Evolutionary conservation across 345 rosid genomes (phyloP).

Genomic region (Mallotus nudiflorus): DNA sequence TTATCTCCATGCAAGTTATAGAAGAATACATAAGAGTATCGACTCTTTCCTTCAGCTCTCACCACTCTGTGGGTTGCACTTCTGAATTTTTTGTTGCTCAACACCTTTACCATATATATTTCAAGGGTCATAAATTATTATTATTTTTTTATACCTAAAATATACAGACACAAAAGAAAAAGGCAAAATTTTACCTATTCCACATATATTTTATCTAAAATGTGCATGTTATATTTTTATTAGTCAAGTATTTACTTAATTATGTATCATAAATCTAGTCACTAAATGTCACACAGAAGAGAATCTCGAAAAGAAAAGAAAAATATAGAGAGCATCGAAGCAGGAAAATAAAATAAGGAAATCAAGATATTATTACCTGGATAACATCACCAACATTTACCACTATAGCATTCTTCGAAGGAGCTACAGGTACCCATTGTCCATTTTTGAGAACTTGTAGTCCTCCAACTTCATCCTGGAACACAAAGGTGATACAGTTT

Average conservation of each 20-base stretch:
- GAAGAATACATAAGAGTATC: slow-evolving; percentile 54
- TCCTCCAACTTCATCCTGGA: slow-evolving; percentile 57
- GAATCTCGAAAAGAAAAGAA: no score
- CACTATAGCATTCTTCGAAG: slow-evolving; percentile 26
- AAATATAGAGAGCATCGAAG: no score
- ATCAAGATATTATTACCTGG: slow-evolving; percentile 32
- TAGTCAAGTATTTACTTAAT: no score
- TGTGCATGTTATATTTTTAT: no score
- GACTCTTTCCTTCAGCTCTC: slow-evolving; percentile 36
- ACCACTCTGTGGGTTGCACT: slow-evolving; percentile 57
- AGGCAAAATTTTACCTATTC: no score
- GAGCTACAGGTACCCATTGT: slow-evolving; percentile 46
- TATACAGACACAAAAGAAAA: no score
- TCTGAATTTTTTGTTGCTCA: slow-evolving; percentile 58
- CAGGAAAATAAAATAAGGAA: no score
- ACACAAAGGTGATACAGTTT: slow-evolving; percentile 46
- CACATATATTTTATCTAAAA: no score
- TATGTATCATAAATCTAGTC: no score
- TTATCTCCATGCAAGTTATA: slow-evolving; percentile 49
- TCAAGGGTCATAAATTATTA: not conserved
- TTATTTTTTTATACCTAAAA: no score
- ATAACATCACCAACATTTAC: slow-evolving; percentile 54
- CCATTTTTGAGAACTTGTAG: slow-evolving; percentile 43
- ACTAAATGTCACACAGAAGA: no score
- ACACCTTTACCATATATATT: slow-evolving; percentile 25